Evolutionary conservation across 176 grass and related monocot genomes (phyloP), one percentile per base, ranked within the genome.

Genomic region (Musa itinerans): DNA sequence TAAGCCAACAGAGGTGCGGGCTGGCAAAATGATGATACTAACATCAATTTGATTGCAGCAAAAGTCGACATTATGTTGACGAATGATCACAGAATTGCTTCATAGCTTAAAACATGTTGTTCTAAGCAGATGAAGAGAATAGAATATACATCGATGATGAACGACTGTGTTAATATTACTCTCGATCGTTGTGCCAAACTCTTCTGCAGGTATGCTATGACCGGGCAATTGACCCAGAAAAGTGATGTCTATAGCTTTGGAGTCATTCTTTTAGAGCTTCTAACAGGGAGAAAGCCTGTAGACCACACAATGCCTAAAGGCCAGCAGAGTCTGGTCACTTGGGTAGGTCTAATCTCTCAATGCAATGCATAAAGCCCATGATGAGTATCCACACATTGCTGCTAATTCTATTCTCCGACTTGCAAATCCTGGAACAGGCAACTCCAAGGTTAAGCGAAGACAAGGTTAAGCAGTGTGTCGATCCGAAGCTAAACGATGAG

Each of bases 231-330:
- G 52, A 89, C 77, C 10, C 87, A 86, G 50, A 89, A 89, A 48
- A 85, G 77, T 17, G 87, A 89, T 15, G 87, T 83, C 19, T 86
- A 89, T 3, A 89, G 83, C 74, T 89, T 85, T 23, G 87, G 87
- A 17, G 80, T 89, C 3, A 63, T 89, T 68, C 80, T 89, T 24
- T 61, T 89, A 6, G 83, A 89, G 73, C 78, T 89, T 51, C 51
- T 89, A 11, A 86, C 87, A 8, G 87, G 87, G n/a, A 70, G 87
- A 67, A 86, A 89, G 68, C 87, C 87, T 11, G 83, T 89, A 50
- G 87, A 89, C 63, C 87, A 89, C 23, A 89, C 87, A 27, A 85
- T 86, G 87, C 87, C 87, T 0, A 85, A 89, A 67, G 83, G 83
- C 26, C 80, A 89, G 21, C 87, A 86, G 2, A 83, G 78, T 25